Conservation (phyloP, 441 rosid species). For the Syzygium malaccense region DNA sequence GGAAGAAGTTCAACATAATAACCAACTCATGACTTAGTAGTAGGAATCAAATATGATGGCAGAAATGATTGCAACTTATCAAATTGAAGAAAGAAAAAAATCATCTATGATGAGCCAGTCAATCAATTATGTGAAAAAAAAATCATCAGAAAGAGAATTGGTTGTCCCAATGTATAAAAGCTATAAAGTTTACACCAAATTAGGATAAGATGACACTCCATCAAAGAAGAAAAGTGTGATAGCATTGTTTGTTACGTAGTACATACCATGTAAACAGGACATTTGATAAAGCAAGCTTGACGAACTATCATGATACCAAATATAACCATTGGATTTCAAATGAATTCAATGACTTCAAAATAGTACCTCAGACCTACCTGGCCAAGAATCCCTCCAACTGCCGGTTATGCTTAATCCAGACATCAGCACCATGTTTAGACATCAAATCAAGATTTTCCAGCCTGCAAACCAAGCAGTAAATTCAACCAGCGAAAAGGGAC, state of each 20-base stretch:
- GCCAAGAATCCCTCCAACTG: conserved; percentile 55
- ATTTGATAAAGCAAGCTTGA: background rate
- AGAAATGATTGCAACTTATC: background rate
- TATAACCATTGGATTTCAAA: background rate
- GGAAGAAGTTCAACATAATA: background rate
- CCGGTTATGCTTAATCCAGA: conserved; percentile 72
- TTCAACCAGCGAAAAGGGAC: background rate
- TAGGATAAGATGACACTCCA: background rate
- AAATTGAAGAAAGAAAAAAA: background rate
- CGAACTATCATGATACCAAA: background rate
- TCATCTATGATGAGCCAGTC: background rate
- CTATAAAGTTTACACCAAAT: background rate
- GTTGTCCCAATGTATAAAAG: background rate
- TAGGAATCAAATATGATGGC: background rate
- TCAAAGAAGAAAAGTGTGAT: background rate
- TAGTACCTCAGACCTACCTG: conserved; percentile 31
- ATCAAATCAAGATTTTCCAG: conserved; percentile 91
- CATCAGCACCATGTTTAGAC: conserved; percentile 79
- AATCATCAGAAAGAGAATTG: background rate
- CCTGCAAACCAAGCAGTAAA: conserved; percentile 30
- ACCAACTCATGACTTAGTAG: background rate
- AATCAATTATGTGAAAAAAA: background rate
- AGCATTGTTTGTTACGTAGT: background rate
- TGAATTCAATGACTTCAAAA: background rate
- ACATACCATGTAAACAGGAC: background rate